A percentile compares a stretch with the other conserved stretches of the same genome.
These are phyloP conservation scores for Metschnikowia dekortorum DNA, from an alignment of 805 yeast species.

Conservation along the genomic window DNA sequence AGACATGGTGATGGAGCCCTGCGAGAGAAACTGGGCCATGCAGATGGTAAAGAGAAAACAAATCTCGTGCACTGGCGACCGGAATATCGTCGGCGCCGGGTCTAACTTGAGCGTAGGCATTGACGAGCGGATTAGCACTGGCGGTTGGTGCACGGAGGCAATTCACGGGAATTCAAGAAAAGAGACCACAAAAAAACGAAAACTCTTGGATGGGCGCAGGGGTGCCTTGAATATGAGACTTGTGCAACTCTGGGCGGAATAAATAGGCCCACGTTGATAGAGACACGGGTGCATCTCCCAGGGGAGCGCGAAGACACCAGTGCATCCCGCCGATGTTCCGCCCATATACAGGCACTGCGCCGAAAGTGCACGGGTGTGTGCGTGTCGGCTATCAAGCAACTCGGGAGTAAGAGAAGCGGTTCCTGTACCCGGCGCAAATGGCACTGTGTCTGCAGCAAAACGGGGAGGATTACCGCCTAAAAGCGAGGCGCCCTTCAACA, in stretches of 20 bases:
- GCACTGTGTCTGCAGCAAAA: too few relatives aligned
- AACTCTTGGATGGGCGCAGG: too few relatives aligned
- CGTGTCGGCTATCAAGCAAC: neutral
- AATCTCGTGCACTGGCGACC: slow-evolving; percentile 11
- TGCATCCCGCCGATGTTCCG: neutral
- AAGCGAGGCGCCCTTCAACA: too few relatives aligned
- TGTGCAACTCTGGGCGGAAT: too few relatives aligned
- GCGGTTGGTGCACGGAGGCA: too few relatives aligned
- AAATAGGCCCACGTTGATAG: neutral
- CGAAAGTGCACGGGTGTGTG: neutral
- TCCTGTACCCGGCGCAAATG: neutral
- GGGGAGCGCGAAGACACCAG: neutral
- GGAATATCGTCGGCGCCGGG: slow-evolving; percentile 9
- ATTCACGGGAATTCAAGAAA: too few relatives aligned
- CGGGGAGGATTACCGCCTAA: too few relatives aligned
- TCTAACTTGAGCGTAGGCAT: slow-evolving; percentile 4
- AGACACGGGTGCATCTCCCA: neutral
- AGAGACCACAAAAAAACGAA: too few relatives aligned
- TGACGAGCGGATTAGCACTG: too few relatives aligned
- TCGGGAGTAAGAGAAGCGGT: neutral
- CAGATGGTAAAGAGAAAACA: slow-evolving; percentile 11
- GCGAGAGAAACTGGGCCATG: slow-evolving; percentile 33
- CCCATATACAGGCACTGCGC: neutral
- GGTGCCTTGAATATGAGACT: too few relatives aligned
- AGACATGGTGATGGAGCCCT: slow-evolving; percentile 36